These are phyloP conservation scores for Geotrichum aggregatum DNA, from an alignment of 1,139 yeast species.

Conservation along the genomic window DNA sequence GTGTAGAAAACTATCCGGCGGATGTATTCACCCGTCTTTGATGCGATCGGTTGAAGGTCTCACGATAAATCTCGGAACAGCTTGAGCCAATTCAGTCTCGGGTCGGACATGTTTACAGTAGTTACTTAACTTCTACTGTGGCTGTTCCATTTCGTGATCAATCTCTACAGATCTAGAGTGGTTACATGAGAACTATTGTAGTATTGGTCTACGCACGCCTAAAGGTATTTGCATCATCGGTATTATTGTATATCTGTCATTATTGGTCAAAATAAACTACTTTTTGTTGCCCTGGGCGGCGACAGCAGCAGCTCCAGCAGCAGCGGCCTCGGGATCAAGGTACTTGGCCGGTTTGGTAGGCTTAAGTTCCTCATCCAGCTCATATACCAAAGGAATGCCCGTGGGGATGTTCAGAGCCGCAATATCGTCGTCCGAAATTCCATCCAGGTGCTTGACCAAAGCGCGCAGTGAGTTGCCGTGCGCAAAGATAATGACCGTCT, in stretches of 20 bases:
- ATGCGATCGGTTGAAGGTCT: no score
- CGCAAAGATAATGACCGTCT: conserved; percentile 90
- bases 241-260: neutral
- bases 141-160: no score
- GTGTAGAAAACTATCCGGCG: no score
- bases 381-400: conserved; percentile 97
- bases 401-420: conserved; percentile 96
- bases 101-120: no score
- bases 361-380: conserved; percentile 79
- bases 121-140: no score
- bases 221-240: neutral
- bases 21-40: no score
- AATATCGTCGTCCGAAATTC: conserved; percentile 86
- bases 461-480: conserved; percentile 99
- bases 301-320: conserved; percentile 98
- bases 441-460: conserved; percentile 92
- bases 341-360: conserved; percentile 93
- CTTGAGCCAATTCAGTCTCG: no score
- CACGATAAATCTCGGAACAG: no score
- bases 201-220: no score
- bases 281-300: conserved; percentile 88
- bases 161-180: no score
- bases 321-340: conserved; percentile 99
- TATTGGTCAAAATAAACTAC: conserved; percentile 29
- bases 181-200: no score